Conservation (phyloP, 2,329 filamentous ascomycete genomes). For the Beauveria pseudobassiana region DNA sequence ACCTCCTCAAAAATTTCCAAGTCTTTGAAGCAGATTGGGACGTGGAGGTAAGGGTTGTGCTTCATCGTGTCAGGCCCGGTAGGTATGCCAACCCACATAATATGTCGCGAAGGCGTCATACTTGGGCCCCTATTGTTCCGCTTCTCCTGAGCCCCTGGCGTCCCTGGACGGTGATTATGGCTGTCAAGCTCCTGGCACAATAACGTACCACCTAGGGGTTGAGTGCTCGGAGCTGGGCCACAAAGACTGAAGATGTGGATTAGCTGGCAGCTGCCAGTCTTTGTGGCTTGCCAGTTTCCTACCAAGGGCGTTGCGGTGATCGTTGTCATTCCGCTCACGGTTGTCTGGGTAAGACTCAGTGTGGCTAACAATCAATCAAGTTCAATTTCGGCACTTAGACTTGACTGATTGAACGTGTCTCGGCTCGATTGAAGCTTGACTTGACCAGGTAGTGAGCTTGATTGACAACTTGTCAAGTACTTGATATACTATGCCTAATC, state of each 20-base stretch:
- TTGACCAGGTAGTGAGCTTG: too few species aligned
- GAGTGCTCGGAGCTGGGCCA: background rate
- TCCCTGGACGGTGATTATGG: background rate
- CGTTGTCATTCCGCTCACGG: background rate
- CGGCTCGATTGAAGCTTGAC: background rate
- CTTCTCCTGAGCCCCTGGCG: background rate
- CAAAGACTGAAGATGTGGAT: conserved; percentile 1
- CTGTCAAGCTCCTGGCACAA: background rate
- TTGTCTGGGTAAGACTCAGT: background rate
- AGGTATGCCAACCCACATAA: background rate
- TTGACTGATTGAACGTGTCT: background rate
- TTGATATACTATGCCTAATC: background rate
- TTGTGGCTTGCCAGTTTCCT: background rate
- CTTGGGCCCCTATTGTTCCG: background rate
- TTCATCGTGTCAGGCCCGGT: background rate
- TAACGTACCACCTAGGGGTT: background rate
- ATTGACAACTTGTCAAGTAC: background rate
- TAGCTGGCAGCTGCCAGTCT: background rate
- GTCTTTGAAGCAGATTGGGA: background rate
- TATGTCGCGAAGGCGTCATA: background rate
- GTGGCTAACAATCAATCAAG: background rate
- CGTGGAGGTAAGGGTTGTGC: background rate
- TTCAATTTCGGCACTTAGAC: background rate
- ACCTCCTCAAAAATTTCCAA: background rate
- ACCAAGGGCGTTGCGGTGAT: background rate